Conservation (phyloP, 202 grass and related monocot species). For the Alloteropsis angusta region DNA sequence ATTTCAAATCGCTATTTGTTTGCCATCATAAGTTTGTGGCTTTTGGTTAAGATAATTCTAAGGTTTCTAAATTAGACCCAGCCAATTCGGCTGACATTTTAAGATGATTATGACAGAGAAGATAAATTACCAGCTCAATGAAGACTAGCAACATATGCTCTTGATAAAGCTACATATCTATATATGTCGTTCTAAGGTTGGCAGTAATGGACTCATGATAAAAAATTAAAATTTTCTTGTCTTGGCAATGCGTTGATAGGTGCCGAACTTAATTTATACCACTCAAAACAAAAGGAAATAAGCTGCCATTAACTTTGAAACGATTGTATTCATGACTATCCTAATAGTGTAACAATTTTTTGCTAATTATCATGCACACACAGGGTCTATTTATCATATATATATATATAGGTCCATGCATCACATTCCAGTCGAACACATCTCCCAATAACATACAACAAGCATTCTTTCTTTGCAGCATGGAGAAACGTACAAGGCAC, state of each 20-base stretch:
- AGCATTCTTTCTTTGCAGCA: background rate
- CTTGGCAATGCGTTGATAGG: background rate
- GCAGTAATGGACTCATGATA: background rate
- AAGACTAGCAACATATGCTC: background rate
- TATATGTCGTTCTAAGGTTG: background rate
- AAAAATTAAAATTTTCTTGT: background rate
- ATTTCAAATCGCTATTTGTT: background rate
- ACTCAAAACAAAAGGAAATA: background rate
- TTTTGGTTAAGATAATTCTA: background rate
- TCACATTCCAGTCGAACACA: background rate
- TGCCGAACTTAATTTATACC: too few species aligned
- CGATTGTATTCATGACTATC: background rate
- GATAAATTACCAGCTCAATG: background rate
- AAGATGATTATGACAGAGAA: background rate
- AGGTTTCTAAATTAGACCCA: background rate
- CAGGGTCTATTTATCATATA: background rate
- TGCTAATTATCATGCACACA: background rate
- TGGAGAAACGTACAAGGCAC: background rate
- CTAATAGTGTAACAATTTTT: background rate
- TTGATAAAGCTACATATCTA: background rate
- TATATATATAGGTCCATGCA: background rate
- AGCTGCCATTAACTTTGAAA: background rate
- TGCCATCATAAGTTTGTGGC: background rate
- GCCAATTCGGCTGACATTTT: background rate
- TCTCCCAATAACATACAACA: background rate